phyloP scores from a whole-genome alignment of 257 asterid genomes.

The Scutellaria minor region DNA sequence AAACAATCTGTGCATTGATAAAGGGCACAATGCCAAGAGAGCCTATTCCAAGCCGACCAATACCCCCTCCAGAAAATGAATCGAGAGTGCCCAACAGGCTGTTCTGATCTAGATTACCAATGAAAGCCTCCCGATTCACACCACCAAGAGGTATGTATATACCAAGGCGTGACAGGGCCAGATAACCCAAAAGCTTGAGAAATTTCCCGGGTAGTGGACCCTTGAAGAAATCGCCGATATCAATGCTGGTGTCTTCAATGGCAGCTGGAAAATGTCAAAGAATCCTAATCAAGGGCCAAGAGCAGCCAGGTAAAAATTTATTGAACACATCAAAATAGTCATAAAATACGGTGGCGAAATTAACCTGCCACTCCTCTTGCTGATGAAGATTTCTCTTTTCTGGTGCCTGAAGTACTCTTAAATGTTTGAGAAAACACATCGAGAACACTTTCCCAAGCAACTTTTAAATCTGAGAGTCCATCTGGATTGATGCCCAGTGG shows the following conservation, averaged over 20 bases:
- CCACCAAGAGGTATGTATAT: constrained; percentile 98
- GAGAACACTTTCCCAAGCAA: constrained; percentile 55
- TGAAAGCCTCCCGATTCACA: constrained; percentile 89
- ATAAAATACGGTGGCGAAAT: constrained; percentile 24
- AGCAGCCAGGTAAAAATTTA: constrained; percentile 43
- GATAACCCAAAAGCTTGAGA: constrained; percentile 85
- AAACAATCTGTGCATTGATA: constrained; percentile 95
- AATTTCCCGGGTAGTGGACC: constrained; percentile 97
- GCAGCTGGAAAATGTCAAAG: constrained; percentile 83
- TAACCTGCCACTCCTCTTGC: constrained; percentile 91
- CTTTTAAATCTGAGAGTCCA: constrained; percentile 47
- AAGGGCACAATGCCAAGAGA: constrained; percentile 98
- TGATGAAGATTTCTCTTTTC: constrained; percentile 73
- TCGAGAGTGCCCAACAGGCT: constrained; percentile 91
- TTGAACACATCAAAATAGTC: constrained; percentile 12
- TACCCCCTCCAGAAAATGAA: constrained; percentile 98
- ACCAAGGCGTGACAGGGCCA: constrained; percentile 92
- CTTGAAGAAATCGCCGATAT: constrained; percentile 95
- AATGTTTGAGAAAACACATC: constrained; percentile 57
- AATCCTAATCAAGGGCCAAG: constrained; percentile 62
- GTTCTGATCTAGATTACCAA: constrained; percentile 88
- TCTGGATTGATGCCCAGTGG: constrained; percentile 76
- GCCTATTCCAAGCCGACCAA: constrained; percentile 96
- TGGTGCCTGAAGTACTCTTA: constrained; percentile 69
- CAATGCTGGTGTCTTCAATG: constrained; percentile 95